These are phyloP conservation scores for Delonix regia DNA, from an alignment of 306 rosid species.

Conservation along the genomic window DNA sequence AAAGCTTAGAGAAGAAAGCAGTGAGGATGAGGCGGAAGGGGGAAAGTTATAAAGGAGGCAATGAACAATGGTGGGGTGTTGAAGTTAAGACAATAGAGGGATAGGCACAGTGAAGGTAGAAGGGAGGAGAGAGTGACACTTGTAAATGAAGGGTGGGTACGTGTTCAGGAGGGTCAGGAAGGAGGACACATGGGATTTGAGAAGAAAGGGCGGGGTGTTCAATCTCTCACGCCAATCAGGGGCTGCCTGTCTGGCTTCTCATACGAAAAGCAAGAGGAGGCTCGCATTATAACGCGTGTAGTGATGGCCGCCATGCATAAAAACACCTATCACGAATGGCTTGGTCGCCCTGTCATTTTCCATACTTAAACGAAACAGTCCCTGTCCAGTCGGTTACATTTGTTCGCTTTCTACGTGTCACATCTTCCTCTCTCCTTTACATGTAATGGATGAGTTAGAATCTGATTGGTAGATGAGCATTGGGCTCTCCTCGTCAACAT, in stretches of 20 bases:
- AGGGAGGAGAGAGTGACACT: constrained; percentile 60
- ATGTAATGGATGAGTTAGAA: constrained; percentile 38
- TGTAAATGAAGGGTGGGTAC: constrained; percentile 73
- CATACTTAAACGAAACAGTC: not conserved
- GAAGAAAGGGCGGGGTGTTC: not conserved
- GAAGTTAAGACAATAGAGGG: constrained; percentile 47
- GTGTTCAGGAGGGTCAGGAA: constrained; percentile 49
- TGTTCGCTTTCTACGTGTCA: constrained; percentile 46
- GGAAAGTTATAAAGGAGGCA: constrained; percentile 32
- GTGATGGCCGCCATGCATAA: constrained; percentile 68
- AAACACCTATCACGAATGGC: constrained; percentile 74
- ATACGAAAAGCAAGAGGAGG: constrained; percentile 1
- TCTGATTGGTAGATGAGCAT: not conserved
- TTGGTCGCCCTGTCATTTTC: constrained; percentile 43
- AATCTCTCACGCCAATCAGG: constrained; percentile 7
- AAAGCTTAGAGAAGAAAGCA: not conserved
- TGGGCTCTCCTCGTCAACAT: not conserved
- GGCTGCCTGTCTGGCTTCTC: not conserved
- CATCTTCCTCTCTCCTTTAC: constrained; percentile 33
- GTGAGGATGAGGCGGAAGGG: not conserved
- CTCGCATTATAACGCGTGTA: constrained; percentile 54
- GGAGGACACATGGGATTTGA: constrained; percentile 50
- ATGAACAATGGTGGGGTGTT: not conserved
- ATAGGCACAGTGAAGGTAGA: constrained; percentile 60
- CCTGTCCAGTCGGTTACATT: constrained; percentile 54